phyloP scores from a whole-genome alignment of 2,329 filamentous ascomycete genomes.

The Teratosphaeria destructans region DNA sequence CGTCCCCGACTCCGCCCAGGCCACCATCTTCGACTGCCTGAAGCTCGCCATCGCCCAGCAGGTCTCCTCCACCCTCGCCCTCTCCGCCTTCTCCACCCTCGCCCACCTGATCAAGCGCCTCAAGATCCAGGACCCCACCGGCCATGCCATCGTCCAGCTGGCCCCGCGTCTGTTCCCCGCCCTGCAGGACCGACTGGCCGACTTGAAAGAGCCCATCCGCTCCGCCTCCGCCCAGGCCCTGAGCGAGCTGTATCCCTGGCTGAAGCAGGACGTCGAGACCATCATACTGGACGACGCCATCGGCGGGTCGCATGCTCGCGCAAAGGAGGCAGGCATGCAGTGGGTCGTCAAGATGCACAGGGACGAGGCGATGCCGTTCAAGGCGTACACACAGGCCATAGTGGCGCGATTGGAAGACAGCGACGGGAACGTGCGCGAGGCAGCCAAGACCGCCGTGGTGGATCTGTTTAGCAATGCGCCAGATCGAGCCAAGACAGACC shows the following conservation, averaged over 20 bases:
- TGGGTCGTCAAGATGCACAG: conserved; percentile 84
- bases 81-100: conserved; percentile 77
- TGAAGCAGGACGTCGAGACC: conserved; percentile 65
- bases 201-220: conserved; percentile 77
- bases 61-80: conserved; percentile 61
- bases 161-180: conserved; percentile 61
- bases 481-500: conserved; percentile 72
- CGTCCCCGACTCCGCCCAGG: conserved; percentile 64
- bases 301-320: conserved; percentile 67
- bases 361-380: conserved; percentile 69
- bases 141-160: conserved; percentile 52
- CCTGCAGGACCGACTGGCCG: conserved; percentile 75
- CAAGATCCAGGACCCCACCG: conserved; percentile 63
- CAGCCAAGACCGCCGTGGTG: conserved; percentile 72
- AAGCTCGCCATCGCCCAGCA: conserved; percentile 64
- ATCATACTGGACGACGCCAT: conserved; percentile 69
- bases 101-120: conserved; percentile 80
- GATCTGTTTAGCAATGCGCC: conserved; percentile 78
- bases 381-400: conserved; percentile 67
- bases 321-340: conserved; percentile 74
- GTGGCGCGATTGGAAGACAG: conserved; percentile 86
- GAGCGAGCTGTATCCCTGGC: conserved; percentile 62
- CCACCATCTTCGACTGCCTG: conserved; percentile 71
- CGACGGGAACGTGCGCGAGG: conserved; percentile 76
- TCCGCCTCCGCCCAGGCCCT: conserved; percentile 64